Conservation (phyloP, 371 early-diverging fungal genomes). For the Lichtheimia ramosa region DNA sequence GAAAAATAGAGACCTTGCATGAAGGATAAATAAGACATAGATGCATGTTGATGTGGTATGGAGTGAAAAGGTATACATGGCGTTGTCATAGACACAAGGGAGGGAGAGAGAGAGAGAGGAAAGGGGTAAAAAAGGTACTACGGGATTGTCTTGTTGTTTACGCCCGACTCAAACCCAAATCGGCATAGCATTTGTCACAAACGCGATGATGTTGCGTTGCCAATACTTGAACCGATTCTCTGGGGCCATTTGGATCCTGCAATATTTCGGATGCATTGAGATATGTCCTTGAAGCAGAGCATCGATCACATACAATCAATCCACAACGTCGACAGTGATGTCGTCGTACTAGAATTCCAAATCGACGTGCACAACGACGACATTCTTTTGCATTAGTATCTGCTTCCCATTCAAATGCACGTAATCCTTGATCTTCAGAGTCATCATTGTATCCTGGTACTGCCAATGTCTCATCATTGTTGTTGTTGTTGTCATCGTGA, state of each 20-base stretch:
- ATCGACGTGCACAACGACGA: constrained; percentile 63
- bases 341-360: constrained; percentile 66
- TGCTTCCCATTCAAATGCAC: constrained; percentile 66
- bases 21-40: not conserved
- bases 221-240: constrained; percentile 29
- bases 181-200: constrained; percentile 56
- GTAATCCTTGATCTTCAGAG: constrained; percentile 4
- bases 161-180: constrained; percentile 19
- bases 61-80: not conserved
- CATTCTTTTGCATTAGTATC: constrained; percentile 69
- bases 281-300: constrained; percentile 60
- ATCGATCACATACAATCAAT: constrained; percentile 74
- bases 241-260: constrained; percentile 44
- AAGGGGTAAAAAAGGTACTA: not conserved
- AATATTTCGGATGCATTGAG: constrained; percentile 52
- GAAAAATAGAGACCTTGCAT: not conserved
- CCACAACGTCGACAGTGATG: constrained; percentile 93
- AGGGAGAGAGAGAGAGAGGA: too few species aligned
- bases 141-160: constrained; percentile 6
- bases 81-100: not conserved
- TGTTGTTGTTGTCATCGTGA: constrained; percentile 16
- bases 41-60: not conserved
- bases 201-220: constrained; percentile 57
- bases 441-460: not conserved
- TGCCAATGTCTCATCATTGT: not conserved